Percentiles rank a stretch among this genome's conserved stretches.
Evolutionary conservation across 148 eudicot species (phyloP).

Genomic region (Heliosperma pusillum): DNA sequence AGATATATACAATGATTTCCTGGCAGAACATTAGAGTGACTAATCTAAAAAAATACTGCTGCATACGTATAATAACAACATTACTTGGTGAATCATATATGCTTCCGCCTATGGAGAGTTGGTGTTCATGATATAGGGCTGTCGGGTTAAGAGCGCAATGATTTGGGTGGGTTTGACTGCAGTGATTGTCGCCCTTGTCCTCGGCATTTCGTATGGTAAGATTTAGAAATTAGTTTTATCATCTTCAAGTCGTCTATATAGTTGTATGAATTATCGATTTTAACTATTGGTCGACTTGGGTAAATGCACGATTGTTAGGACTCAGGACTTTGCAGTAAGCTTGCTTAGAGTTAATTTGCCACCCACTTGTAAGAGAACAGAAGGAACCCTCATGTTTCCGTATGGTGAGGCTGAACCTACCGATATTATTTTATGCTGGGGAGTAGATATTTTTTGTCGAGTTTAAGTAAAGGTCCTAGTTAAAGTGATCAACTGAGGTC

Average conservation of each 20-base stretch:
- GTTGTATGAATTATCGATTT: neutral
- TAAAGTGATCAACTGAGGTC: neutral
- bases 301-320: neutral
- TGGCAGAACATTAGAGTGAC: too few relatives aligned
- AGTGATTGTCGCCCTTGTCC: slow-evolving; percentile 67
- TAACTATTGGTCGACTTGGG: neutral
- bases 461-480: neutral
- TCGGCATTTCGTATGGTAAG: slow-evolving; percentile 92
- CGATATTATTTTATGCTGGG: too few relatives aligned
- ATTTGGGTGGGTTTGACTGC: slow-evolving; percentile 74
- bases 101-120: too few relatives aligned
- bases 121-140: slow-evolving; percentile 41
- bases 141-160: slow-evolving; percentile 72
- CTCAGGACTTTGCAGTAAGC: neutral
- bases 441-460: too few relatives aligned
- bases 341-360: neutral
- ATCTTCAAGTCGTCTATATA: neutral
- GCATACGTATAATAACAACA: too few relatives aligned
- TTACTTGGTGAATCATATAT: too few relatives aligned
- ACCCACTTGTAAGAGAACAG: too few relatives aligned
- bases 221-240: neutral
- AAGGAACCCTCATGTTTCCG: too few relatives aligned
- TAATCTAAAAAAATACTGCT: too few relatives aligned
- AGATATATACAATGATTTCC: too few relatives aligned
- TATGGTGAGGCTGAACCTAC: too few relatives aligned